phyloP scores from a whole-genome alignment of 441 rosid species.

The Gossypium davidsonii region DNA sequence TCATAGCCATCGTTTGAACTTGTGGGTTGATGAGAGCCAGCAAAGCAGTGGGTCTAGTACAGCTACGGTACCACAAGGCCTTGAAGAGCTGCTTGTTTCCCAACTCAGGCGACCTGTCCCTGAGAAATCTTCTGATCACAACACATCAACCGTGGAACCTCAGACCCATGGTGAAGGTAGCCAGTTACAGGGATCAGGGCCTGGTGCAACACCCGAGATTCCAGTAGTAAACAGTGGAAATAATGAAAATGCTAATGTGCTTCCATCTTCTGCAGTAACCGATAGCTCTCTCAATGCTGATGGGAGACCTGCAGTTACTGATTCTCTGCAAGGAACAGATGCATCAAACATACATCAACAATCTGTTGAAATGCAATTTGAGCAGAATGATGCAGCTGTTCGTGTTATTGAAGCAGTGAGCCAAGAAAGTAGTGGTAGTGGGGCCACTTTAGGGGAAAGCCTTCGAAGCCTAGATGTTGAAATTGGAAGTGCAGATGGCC shows the following conservation, averaged over 20 bases:
- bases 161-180: slow-evolving; percentile 43
- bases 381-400: slow-evolving; percentile 73
- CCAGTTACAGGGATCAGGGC: slow-evolving; percentile 45
- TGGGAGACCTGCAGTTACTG: slow-evolving; percentile 39
- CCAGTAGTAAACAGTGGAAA: slow-evolving; percentile 44
- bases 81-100: slow-evolving; percentile 90
- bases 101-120: slow-evolving; percentile 71
- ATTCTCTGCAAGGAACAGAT: slow-evolving; percentile 37
- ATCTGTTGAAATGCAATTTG: slow-evolving; percentile 86
- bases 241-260: slow-evolving; percentile 40
- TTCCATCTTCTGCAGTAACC: slow-evolving; percentile 39
- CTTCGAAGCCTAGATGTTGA: slow-evolving; percentile 98
- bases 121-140: slow-evolving; percentile 60
- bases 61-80: slow-evolving; percentile 73
- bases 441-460: slow-evolving; percentile 97
- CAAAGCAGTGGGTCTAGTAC: slow-evolving; percentile 73
- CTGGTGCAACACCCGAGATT: slow-evolving; percentile 39
- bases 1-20: slow-evolving; percentile 81
- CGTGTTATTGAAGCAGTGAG: slow-evolving; percentile 98
- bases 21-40: slow-evolving; percentile 92
- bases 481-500: slow-evolving; percentile 99
- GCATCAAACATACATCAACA: slow-evolving; percentile 41
- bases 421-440: slow-evolving; percentile 98
- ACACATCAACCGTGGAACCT: slow-evolving; percentile 39
- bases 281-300: slow-evolving; percentile 47